Conservation (phyloP, 2,329 filamentous ascomycete genomes). For the Trichoderma simmonsii region DNA sequence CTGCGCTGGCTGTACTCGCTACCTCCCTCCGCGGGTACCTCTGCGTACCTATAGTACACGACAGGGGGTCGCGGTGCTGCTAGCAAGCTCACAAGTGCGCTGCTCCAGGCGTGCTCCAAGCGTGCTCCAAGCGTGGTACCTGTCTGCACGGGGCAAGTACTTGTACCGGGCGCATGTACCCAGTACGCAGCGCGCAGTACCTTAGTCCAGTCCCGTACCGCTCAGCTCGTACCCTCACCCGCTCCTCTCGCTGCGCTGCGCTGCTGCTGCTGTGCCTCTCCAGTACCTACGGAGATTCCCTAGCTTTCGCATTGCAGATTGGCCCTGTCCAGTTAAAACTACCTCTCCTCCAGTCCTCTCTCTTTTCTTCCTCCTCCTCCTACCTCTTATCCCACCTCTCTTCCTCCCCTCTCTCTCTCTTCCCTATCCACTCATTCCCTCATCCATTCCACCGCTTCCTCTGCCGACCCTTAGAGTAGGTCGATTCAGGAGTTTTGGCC, state of each 20-base stretch:
- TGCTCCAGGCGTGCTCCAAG: too few species aligned
- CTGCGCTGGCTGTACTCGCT: not conserved
- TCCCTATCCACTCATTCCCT: constrained; percentile 54
- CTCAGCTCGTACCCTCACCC: constrained; percentile 17
- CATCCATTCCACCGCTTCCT: constrained; percentile 50
- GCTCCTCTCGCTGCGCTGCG: not conserved
- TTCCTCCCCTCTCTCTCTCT: constrained; percentile 34
- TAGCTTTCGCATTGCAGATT: not conserved
- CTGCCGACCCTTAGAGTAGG: constrained; percentile 36
- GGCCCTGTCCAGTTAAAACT: constrained; percentile 35
- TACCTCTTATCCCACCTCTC: constrained; percentile 47
- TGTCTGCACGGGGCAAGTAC: not conserved
- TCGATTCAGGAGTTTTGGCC: constrained; percentile 30
- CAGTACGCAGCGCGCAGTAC: not conserved
- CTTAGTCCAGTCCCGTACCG: not conserved
- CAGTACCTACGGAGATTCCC: not conserved
- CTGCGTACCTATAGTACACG: too few species aligned
- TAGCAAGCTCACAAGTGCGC: not conserved
- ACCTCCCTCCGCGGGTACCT: not conserved
- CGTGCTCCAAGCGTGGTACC: not conserved
- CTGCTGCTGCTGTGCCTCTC: not conserved
- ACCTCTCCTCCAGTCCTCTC: constrained; percentile 55
- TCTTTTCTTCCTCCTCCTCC: constrained; percentile 52
- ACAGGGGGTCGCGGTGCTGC: not conserved
- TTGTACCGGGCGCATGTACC: not conserved